Base-by-base conservation (phyloP, 768 basidiomycete genomes). In the Mycena olivaceomarginata region DNA sequence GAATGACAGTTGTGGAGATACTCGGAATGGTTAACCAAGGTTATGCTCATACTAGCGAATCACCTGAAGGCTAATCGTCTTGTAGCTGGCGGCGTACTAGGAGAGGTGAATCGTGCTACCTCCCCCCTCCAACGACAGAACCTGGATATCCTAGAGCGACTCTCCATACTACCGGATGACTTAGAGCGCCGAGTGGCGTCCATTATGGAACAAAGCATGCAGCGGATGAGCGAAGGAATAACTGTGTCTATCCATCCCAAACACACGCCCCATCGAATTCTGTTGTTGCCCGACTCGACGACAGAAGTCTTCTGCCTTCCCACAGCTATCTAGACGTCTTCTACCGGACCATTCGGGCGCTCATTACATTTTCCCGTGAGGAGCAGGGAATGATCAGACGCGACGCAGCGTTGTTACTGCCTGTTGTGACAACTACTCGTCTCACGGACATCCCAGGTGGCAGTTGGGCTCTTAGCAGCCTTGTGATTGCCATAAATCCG, bases 391-490 rank as follows among this genome's bases (percentile, higher is more conserved):
- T 64, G 63, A 64, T 64, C 10, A 18, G 41, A 41, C 63, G 63
- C 41, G 63, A 64, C 63, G 45, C 45, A 41, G 63, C 63, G n/a
- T n/a, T 41, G 13, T 41, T 64, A 64, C 40, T 64, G 43, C 63
- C 41, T n/a, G n/a, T 64, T 41, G 9, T 64, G 5, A 45, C 63
- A 22, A 64, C 63, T 43, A 43, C 63, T 64, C 20, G 63, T 37
- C 41, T 64, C 15, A 22, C 40, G 22, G 63, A 41, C 16, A 45
- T 41, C n/a, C n/a, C 45, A 12, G 41, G 63, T n/a, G 43, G 63
- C 41, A 16, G 41, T 64, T 64, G 22, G 20, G 63, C 63, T 64
- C 40, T 64, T 10, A 64, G 20, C 20, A 10, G 63, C 63, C 63
- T 64, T 45, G 63, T 20, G 22, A 41, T 41, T 45, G 63, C 41